Conservation (phyloP, 1,284 basidiomycete genomes). For the Apiotrichum porosum region DNA sequence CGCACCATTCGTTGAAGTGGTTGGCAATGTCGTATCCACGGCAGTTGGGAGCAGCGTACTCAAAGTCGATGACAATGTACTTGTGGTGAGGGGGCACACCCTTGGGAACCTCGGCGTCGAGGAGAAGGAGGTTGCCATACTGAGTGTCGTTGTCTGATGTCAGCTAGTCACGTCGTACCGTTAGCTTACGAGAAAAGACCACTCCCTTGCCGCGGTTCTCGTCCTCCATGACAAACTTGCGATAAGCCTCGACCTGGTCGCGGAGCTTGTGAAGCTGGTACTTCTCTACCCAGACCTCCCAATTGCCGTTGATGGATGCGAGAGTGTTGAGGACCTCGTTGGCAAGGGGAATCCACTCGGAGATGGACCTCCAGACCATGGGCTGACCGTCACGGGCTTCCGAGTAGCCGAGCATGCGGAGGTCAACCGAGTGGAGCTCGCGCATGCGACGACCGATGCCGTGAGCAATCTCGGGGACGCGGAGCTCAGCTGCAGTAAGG, state of each 20-base stretch:
- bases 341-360: conserved; percentile 54
- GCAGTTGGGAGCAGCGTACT: conserved; percentile 84
- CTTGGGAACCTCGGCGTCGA: conserved; percentile 57
- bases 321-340: conserved; percentile 31
- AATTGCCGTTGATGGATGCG: conserved; percentile 26
- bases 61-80: conserved; percentile 93
- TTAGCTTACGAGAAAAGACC: conserved; percentile 47
- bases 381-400: conserved; percentile 56
- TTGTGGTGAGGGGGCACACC: conserved; percentile 52
- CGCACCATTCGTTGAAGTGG: conserved; percentile 93
- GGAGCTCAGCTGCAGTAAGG: conserved; percentile 67
- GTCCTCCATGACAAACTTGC: conserved; percentile 34
- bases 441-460: conserved; percentile 89
- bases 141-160: conserved; percentile 81
- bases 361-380: conserved; percentile 59
- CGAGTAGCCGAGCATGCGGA: conserved; percentile 58
- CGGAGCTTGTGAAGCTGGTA: conserved; percentile 41
- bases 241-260: conserved; percentile 42
- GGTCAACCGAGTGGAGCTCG: conserved; percentile 84
- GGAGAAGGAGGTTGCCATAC: conserved; percentile 81
- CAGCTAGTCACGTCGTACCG: not conserved
- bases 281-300: conserved; percentile 40
- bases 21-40: conserved; percentile 90
- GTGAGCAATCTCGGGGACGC: conserved; percentile 65
- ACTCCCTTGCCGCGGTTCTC: conserved; percentile 37